A percentile compares a stretch with the other conserved stretches of the same genome.
These are phyloP conservation scores for Neofusicoccum parvum DNA, from an alignment of 2,329 filamentous ascomycete genomes.

Conservation along the genomic window DNA sequence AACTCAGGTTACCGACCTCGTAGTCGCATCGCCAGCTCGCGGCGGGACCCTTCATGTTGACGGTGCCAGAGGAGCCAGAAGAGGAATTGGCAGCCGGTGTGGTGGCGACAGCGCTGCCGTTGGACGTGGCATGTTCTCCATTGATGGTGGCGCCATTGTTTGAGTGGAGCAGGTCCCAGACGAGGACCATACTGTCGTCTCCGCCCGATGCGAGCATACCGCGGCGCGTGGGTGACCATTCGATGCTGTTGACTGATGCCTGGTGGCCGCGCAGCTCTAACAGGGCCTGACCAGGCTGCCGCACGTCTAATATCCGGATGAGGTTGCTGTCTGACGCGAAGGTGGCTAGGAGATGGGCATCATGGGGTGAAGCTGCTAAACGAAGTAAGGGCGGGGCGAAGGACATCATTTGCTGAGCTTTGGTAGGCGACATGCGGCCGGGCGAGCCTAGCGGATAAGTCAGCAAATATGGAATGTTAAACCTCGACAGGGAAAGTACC, in stretches of 20 bases:
- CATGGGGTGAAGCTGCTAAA: slow-evolving; percentile 89
- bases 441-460: slow-evolving; percentile 42
- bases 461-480: slow-evolving; percentile 21
- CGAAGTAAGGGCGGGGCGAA: slow-evolving; percentile 69
- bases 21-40: slow-evolving; percentile 85
- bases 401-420: slow-evolving; percentile 74
- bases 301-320: slow-evolving; percentile 92
- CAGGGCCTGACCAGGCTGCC: slow-evolving; percentile 92
- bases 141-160: slow-evolving; percentile 55
- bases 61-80: slow-evolving; percentile 50
- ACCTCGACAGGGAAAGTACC: slow-evolving; percentile 31
- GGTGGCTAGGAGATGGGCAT: slow-evolving; percentile 93
- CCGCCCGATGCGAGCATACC: slow-evolving; percentile 89
- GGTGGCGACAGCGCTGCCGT: slow-evolving; percentile 35
- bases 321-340: slow-evolving; percentile 92
- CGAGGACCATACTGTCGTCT: slow-evolving; percentile 86
- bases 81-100: slow-evolving; percentile 27
- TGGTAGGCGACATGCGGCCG: slow-evolving; percentile 67
- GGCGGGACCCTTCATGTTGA: slow-evolving; percentile 65
- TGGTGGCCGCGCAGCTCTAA: slow-evolving; percentile 90
- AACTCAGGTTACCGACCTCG: slow-evolving; percentile 81
- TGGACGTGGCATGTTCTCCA: slow-evolving; percentile 36
- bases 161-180: slow-evolving; percentile 88
- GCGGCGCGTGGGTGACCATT: slow-evolving; percentile 88
- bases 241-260: slow-evolving; percentile 84